A percentile compares a stretch with the other conserved stretches of the same genome.
phyloP scores from a whole-genome alignment of 768 basidiomycete genomes.

The Rubroboletus satanas region DNA sequence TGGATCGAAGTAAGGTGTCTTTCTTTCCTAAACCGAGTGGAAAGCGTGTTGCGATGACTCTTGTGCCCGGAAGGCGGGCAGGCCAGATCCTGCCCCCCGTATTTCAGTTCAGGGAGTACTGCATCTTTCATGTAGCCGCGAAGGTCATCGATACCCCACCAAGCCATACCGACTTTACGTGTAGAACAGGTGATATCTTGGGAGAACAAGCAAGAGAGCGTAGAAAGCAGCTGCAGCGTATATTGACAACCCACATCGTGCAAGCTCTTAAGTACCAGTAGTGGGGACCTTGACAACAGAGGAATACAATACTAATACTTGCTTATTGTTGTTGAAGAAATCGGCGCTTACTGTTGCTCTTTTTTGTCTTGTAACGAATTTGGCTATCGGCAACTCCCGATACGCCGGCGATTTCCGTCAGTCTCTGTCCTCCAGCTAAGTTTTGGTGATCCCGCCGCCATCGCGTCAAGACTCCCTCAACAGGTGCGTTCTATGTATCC shows the following conservation, averaged over 20 bases:
- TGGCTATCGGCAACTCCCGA: constrained; percentile 26
- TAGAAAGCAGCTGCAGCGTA: background rate
- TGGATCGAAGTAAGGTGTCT: constrained; percentile 32
- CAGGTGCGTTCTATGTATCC: constrained; percentile 26
- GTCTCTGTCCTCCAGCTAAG: background rate
- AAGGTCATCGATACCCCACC: constrained; percentile 32
- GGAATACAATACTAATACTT: constrained; percentile 8
- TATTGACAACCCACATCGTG: background rate
- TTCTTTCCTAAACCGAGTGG: constrained; percentile 31
- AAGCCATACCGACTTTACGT: constrained; percentile 18
- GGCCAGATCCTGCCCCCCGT: constrained; percentile 15
- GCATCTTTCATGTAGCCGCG: constrained; percentile 35
- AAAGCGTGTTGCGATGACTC: constrained; percentile 33
- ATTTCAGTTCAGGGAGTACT: constrained; percentile 31
- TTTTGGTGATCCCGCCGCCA: constrained; percentile 1
- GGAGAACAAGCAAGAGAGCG: background rate
- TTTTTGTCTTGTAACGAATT: constrained; percentile 6
- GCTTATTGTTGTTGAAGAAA: constrained; percentile 21
- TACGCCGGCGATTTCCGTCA: constrained; percentile 18
- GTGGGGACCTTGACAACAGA: constrained; percentile 19
- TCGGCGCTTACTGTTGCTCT: background rate
- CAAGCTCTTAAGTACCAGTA: constrained; percentile 11
- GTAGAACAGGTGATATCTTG: background rate
- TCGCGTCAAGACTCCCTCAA: constrained; percentile 23
- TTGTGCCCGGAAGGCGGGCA: constrained; percentile 30